A percentile compares a stretch with the other conserved stretches of the same genome.
Evolutionary conservation across 352 stramenopile species (phyloP).

Genomic region (Phytophthora idaei): DNA sequence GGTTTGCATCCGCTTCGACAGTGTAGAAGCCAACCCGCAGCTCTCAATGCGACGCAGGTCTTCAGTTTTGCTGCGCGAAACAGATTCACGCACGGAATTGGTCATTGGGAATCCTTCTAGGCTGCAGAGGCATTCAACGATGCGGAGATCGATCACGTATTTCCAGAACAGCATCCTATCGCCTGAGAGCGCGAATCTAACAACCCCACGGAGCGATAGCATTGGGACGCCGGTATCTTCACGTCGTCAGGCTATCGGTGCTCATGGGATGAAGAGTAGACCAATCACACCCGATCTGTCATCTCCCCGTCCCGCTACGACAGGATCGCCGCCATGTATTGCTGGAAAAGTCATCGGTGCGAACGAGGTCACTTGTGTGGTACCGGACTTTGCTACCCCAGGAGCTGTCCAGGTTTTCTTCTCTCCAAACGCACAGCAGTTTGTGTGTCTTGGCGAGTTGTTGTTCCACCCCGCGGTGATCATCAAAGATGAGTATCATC

Average conservation of each 20-base stretch:
- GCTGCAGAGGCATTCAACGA: conserved; percentile 50
- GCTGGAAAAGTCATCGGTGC: conserved; percentile 50
- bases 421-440: conserved; percentile 78
- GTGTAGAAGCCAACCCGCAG: conserved; percentile 38
- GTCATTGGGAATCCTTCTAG: conserved; percentile 46
- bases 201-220: conserved; percentile 3
- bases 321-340: conserved; percentile 46
- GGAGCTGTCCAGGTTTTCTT: conserved; percentile 58
- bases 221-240: not conserved
- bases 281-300: not conserved
- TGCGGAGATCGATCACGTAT: conserved; percentile 51
- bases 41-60: conserved; percentile 52
- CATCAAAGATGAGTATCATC: conserved; percentile 52
- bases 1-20: conserved; percentile 66
- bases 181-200: conserved; percentile 2
- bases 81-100: conserved; percentile 43
- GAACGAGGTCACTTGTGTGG: conserved; percentile 54
- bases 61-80: conserved; percentile 62
- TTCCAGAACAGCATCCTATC: conserved; percentile 65
- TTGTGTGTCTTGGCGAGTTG: conserved; percentile 63
- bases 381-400: conserved; percentile 58
- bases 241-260: conserved; percentile 6
- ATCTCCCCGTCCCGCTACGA: not conserved
- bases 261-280: not conserved
- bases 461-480: conserved; percentile 57